Percentiles rank a stretch among this genome's conserved stretches.
Evolutionary conservation across 352 stramenopile genomes (phyloP).

Genomic region (Thraustochytrium sp.): DNA sequence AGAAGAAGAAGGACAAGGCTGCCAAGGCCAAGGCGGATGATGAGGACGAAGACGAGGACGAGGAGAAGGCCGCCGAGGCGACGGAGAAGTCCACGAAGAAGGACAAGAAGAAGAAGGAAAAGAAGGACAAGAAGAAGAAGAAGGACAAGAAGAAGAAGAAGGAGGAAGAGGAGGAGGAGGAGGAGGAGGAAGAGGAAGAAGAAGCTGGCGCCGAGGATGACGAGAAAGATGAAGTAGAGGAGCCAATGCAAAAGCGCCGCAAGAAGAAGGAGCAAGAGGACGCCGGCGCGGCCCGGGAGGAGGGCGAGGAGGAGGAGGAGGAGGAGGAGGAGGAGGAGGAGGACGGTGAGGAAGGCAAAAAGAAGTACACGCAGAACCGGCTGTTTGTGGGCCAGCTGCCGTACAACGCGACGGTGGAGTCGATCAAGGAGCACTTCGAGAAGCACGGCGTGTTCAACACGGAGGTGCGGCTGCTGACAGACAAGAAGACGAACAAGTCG

Average conservation of each 20-base stretch:
- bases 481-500: constrained; percentile 49
- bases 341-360: not conserved
- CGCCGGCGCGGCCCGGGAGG: not conserved
- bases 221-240: not conserved
- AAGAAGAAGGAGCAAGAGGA: not conserved
- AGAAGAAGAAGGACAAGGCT: not conserved
- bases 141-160: not conserved
- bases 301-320: not conserved
- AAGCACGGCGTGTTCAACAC: constrained; percentile 46
- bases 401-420: constrained; percentile 61
- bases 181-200: not conserved
- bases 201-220: not conserved
- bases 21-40: not conserved
- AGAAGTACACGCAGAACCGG: constrained; percentile 52
- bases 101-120: not conserved
- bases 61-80: not conserved
- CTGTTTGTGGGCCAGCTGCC: constrained; percentile 69
- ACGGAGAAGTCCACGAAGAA: not conserved
- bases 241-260: no score
- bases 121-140: not conserved
- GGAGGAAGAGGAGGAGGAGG: not conserved
- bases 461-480: constrained; percentile 52
- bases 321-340: not conserved
- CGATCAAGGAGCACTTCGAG: constrained; percentile 61
- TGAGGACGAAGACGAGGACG: no score